Percentiles rank a stretch among this genome's conserved stretches.
These are phyloP conservation scores for Claviceps sp. DNA, from an alignment of 2,329 filamentous ascomycete genomes.

Conservation along the genomic window DNA sequence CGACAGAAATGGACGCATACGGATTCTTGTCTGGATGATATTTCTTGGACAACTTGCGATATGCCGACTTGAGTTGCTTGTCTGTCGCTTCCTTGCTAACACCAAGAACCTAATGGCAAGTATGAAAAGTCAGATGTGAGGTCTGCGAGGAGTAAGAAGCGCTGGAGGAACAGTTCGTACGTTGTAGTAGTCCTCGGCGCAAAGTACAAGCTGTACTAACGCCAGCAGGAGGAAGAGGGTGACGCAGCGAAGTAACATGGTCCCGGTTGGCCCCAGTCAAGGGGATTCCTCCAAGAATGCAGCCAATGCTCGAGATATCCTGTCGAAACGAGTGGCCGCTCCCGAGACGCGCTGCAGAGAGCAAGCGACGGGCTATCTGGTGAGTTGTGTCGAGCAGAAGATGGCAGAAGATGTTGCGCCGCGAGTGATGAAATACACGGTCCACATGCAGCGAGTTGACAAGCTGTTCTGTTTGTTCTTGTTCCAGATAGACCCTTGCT, in stretches of 20 bases:
- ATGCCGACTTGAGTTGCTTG: conserved; percentile 84
- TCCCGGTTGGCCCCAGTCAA: conserved; percentile 11
- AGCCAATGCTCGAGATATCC: neutral
- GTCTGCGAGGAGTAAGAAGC: too few relatives aligned
- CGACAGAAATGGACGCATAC: conserved; percentile 34
- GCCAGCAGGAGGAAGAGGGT: conserved; percentile 38
- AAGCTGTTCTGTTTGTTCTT: neutral
- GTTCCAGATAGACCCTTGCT: neutral
- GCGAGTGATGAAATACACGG: neutral
- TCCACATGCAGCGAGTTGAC: neutral
- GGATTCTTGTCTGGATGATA: conserved; percentile 98
- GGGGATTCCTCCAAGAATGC: neutral
- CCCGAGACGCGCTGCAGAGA: neutral
- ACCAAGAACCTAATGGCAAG: conserved; percentile 51
- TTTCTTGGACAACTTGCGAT: conserved; percentile 84
- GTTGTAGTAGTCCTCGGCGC: conserved; percentile 68
- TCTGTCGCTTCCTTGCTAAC: conserved; percentile 69
- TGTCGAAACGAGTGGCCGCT: neutral
- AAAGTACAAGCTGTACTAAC: conserved; percentile 39
- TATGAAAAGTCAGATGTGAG: neutral
- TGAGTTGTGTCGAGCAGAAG: neutral
- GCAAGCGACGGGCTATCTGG: conserved; percentile 5
- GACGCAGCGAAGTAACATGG: conserved; percentile 39
- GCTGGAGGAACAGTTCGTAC: conserved; percentile 24
- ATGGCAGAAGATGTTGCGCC: neutral